Percentiles rank a stretch among this genome's conserved stretches.
phyloP scores from a whole-genome alignment of 345 rosid species.

The Lepidium africanum region DNA sequence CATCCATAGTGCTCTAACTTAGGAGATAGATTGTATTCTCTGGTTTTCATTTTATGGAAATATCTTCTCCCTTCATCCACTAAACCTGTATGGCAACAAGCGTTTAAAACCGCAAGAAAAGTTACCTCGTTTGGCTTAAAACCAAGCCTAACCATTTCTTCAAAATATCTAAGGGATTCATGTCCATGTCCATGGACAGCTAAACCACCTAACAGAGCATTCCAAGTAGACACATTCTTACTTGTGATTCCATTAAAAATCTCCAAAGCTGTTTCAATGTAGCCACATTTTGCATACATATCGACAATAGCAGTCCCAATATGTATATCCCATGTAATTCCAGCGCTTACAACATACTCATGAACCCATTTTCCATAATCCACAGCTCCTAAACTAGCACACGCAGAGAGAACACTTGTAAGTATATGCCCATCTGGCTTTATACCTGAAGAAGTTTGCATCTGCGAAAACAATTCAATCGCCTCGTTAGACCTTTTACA shows the following conservation, averaged over 20 bases:
- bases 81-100: conserved; percentile 36
- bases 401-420: conserved; percentile 41
- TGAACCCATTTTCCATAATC: conserved; percentile 47
- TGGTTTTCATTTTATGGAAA: conserved; percentile 29
- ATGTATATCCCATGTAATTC: conserved; percentile 33
- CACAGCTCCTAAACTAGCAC: conserved; percentile 43
- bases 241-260: conserved; percentile 26
- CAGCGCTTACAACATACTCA: conserved; percentile 28
- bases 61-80: conserved; percentile 36
- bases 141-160: conserved; percentile 34
- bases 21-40: conserved; percentile 27
- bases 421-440: conserved; percentile 39
- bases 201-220: conserved; percentile 34
- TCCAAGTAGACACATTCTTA: conserved; percentile 42
- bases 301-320: conserved; percentile 36
- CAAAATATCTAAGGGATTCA: conserved; percentile 24
- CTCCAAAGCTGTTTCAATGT: conserved; percentile 32
- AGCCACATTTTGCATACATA: conserved; percentile 47
- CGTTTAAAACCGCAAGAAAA: conserved; percentile 38
- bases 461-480: conserved; percentile 31
- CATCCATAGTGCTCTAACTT: conserved; percentile 40
- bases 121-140: conserved; percentile 39
- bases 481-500: conserved; percentile 31
- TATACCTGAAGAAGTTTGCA: conserved; percentile 30
- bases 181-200: conserved; percentile 38